Evolutionary conservation across 2,329 filamentous ascomycete species (phyloP).

Genomic region (Fusarium sp.): DNA sequence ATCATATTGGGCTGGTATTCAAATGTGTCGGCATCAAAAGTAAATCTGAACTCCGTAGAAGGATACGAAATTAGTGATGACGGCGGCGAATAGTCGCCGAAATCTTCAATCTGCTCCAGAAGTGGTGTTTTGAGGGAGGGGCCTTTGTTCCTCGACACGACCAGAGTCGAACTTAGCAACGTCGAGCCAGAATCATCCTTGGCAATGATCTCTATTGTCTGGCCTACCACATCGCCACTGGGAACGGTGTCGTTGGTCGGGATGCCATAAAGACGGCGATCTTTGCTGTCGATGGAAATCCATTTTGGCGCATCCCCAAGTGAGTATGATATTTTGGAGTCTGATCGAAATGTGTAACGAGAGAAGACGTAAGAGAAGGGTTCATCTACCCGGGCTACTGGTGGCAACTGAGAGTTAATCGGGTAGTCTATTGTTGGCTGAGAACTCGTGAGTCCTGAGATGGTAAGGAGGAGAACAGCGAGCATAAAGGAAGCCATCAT

Average conservation of each 20-base stretch:
- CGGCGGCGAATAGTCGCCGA: slow-evolving; percentile 69
- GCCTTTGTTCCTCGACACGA: slow-evolving; percentile 69
- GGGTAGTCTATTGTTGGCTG: slow-evolving; percentile 69
- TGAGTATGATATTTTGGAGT: slow-evolving; percentile 72
- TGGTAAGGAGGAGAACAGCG: slow-evolving; percentile 41
- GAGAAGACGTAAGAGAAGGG: slow-evolving; percentile 79
- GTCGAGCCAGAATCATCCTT: slow-evolving; percentile 72
- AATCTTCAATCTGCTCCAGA: slow-evolving; percentile 64
- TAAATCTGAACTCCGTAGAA: slow-evolving; percentile 62
- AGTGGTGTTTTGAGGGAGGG: slow-evolving; percentile 67
- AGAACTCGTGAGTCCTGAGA: slow-evolving; percentile 47
- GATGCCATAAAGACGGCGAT: slow-evolving; percentile 75
- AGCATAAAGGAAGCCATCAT: slow-evolving; percentile 46
- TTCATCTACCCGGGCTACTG: slow-evolving; percentile 75
- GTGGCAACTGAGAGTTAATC: slow-evolving; percentile 85
- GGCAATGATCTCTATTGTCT: slow-evolving; percentile 74
- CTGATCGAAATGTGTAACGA: slow-evolving; percentile 75
- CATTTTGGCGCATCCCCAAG: slow-evolving; percentile 74
- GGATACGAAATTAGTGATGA: slow-evolving; percentile 67
- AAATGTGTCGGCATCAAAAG: slow-evolving; percentile 71
- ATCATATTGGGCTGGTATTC: slow-evolving; percentile 60
- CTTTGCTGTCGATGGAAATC: slow-evolving; percentile 75
- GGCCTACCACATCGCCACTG: slow-evolving; percentile 63
- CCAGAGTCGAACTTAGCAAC: slow-evolving; percentile 73
- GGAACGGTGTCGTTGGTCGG: slow-evolving; percentile 64